These are phyloP conservation scores for Hippophae tibetana DNA, from an alignment of 306 rosid genomes.

Conservation along the genomic window DNA sequence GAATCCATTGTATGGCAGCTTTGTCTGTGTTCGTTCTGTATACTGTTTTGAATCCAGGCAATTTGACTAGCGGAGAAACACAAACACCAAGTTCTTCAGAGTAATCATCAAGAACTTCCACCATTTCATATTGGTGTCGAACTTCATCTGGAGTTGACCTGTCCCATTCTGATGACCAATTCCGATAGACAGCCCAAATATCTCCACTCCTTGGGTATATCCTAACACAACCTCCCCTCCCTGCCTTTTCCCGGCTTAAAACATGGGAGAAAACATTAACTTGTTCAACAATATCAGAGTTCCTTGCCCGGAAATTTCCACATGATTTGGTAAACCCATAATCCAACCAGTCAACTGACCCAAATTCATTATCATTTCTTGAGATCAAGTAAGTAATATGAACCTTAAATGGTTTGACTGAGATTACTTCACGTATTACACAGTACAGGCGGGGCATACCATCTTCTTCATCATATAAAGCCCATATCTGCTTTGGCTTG, in stretches of 20 bases:
- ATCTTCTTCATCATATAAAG: slow-evolving; percentile 93
- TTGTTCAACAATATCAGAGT: slow-evolving; percentile 73
- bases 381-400: slow-evolving; percentile 80
- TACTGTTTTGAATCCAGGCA: slow-evolving; percentile 82
- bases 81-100: slow-evolving; percentile 92
- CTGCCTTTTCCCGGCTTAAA: slow-evolving; percentile 63
- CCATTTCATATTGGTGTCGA: slow-evolving; percentile 93
- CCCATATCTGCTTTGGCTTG: slow-evolving; percentile 98
- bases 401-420: slow-evolving; percentile 76
- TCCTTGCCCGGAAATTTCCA: slow-evolving; percentile 82
- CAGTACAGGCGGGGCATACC: slow-evolving; percentile 99
- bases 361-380: slow-evolving; percentile 84
- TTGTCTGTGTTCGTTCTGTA: slow-evolving; percentile 58
- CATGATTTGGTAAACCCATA: slow-evolving; percentile 93
- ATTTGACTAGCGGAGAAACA: slow-evolving; percentile 68
- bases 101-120: slow-evolving; percentile 86
- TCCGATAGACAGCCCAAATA: slow-evolving; percentile 84
- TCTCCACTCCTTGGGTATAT: slow-evolving; percentile 82
- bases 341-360: slow-evolving; percentile 71
- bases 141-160: slow-evolving; percentile 76
- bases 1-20: slow-evolving; percentile 66
- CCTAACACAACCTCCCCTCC: slow-evolving; percentile 87
- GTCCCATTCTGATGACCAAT: slow-evolving; percentile 84
- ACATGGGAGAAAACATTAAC: slow-evolving; percentile 90
- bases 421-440: slow-evolving; percentile 78